Conservation (phyloP, 2,329 filamentous ascomycete genomes). For the Ploettnerulaceae sp. region DNA sequence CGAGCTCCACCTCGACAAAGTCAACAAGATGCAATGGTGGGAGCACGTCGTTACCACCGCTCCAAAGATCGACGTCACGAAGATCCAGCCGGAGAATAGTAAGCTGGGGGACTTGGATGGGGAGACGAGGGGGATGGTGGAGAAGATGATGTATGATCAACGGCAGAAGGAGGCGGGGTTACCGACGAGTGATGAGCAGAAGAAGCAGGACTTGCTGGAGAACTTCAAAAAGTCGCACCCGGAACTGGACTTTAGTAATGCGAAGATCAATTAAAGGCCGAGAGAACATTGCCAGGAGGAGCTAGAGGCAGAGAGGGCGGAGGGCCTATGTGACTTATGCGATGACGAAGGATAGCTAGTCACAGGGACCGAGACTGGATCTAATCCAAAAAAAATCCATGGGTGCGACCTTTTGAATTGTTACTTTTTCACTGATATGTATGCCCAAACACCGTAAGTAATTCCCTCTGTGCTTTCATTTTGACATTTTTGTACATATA, state of each 20-base stretch:
- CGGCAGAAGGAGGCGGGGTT: slow-evolving; percentile 89
- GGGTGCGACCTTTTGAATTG: no score
- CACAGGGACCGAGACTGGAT: no score
- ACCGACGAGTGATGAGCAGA: slow-evolving; percentile 89
- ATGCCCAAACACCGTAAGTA: no score
- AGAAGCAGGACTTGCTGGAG: slow-evolving; percentile 87
- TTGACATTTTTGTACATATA: slow-evolving; percentile 18
- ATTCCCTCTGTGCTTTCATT: no score
- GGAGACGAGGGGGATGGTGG: slow-evolving; percentile 92
- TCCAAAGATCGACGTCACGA: slow-evolving; percentile 89
- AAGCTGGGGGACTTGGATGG: slow-evolving; percentile 91
- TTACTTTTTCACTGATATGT: no score
- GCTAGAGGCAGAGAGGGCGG: no score
- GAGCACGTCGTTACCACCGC: slow-evolving; percentile 80
- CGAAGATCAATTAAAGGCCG: slow-evolving; percentile 51
- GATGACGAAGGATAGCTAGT: no score
- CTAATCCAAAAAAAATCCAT: no score
- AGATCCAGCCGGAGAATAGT: slow-evolving; percentile 90
- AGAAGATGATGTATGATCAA: slow-evolving; percentile 99
- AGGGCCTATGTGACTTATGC: no score
- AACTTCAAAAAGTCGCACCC: slow-evolving; percentile 66
- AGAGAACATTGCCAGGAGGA: neutral
- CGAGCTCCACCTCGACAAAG: slow-evolving; percentile 87
- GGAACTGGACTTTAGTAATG: slow-evolving; percentile 67
- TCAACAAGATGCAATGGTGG: slow-evolving; percentile 99